Evolutionary conservation across 2,329 filamentous ascomycete genomes (phyloP).

Genomic region (Fusarium nematophilum): DNA sequence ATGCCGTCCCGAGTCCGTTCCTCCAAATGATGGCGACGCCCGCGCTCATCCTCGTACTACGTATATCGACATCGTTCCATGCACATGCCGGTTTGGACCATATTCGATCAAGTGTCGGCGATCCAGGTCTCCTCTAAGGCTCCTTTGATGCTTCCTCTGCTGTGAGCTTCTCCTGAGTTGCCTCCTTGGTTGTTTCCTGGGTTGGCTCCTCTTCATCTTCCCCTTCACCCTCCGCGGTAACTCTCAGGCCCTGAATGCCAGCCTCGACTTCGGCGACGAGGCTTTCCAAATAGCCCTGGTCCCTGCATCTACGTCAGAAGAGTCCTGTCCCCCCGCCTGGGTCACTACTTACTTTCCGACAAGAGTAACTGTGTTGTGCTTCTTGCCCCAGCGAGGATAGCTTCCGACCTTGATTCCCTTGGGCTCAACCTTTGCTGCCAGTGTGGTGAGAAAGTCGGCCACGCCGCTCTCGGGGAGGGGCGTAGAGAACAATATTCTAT

Average conservation of each 20-base stretch:
- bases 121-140: conserved; percentile 10
- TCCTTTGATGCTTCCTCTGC: conserved; percentile 17
- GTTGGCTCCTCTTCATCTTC: conserved; percentile 72
- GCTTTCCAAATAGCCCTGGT: conserved; percentile 81
- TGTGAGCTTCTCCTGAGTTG: conserved; percentile 20
- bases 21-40: too few relatives aligned
- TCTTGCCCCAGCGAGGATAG: conserved; percentile 92
- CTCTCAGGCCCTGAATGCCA: conserved; percentile 78
- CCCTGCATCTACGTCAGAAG: conserved; percentile 56
- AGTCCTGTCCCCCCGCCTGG: conserved; percentile 31
- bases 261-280: conserved; percentile 81
- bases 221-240: conserved; percentile 77
- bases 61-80: too few relatives aligned
- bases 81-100: not conserved
- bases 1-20: too few relatives aligned
- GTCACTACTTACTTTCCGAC: conserved; percentile 67
- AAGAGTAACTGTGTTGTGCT: conserved; percentile 88
- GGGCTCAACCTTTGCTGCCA: conserved; percentile 78
- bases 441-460: conserved; percentile 82
- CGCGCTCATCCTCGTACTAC: too few relatives aligned
- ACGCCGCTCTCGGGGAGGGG: conserved; percentile 88
- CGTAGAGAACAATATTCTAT: conserved; percentile 85
- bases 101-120: not conserved
- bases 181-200: conserved; percentile 31
- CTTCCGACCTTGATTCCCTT: conserved; percentile 93